Evolutionary conservation across 2,329 filamentous ascomycete species (phyloP).

Genomic region (Calonectria pteridis): DNA sequence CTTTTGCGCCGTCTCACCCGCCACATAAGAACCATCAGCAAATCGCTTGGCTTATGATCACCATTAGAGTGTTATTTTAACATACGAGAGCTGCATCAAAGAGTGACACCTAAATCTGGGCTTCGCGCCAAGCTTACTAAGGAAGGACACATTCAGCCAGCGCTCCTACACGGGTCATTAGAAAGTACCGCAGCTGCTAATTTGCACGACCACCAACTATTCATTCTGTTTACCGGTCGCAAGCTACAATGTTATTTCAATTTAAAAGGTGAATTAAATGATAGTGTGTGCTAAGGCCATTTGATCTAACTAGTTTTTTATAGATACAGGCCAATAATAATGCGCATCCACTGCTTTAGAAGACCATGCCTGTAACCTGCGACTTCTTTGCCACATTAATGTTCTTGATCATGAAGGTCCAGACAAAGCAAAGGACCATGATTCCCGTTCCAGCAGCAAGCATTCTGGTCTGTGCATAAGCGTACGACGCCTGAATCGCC

Average conservation of each 20-base stretch:
- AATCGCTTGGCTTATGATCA: neutral
- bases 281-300: neutral
- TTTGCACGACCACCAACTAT: neutral
- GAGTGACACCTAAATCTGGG: neutral
- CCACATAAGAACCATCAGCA: neutral
- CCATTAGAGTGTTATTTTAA: neutral
- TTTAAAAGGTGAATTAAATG: neutral
- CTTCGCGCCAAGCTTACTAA: neutral
- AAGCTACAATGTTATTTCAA: neutral
- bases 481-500: conserved; percentile 71
- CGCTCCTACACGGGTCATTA: too few species aligned
- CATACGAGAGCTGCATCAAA: neutral
- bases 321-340: neutral
- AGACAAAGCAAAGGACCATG: conserved; percentile 51
- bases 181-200: neutral
- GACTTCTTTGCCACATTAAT: conserved; percentile 61
- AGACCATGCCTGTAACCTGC: conserved; percentile 65
- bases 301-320: neutral
- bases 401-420: conserved; percentile 61
- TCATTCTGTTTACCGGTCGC: neutral
- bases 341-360: conserved; percentile 47
- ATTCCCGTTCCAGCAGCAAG: conserved; percentile 52
- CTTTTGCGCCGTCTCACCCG: neutral
- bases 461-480: conserved; percentile 62
- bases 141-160: too few species aligned